Evolutionary conservation across 192 early-diverging fungal genomes (phyloP).

Genomic region (Haplosporangium gracile): DNA sequence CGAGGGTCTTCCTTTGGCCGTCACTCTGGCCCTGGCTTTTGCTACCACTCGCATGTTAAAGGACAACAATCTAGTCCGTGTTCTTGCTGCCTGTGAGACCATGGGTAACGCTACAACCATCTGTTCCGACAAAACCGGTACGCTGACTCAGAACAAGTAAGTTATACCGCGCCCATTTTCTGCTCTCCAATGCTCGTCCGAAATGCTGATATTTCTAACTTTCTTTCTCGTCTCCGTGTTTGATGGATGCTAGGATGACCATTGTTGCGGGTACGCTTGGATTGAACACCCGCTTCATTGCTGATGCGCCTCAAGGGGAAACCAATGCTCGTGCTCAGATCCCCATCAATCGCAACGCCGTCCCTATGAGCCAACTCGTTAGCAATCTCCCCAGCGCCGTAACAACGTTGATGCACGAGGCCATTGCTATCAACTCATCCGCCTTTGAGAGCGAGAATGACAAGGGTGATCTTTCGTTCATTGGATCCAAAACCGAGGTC

Average conservation of each 20-base stretch:
- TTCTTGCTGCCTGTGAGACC: slow-evolving; percentile 97
- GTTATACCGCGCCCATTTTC: background rate
- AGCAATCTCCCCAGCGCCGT: slow-evolving; percentile 59
- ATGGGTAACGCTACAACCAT: slow-evolving; percentile 99
- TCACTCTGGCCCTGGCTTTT: slow-evolving; percentile 95
- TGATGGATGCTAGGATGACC: slow-evolving; percentile 74
- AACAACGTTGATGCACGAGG: slow-evolving; percentile 70
- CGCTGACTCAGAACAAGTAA: slow-evolving; percentile 92
- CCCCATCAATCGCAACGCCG: slow-evolving; percentile 57
- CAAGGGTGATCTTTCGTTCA: slow-evolving; percentile 67
- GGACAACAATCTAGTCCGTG: slow-evolving; percentile 97
- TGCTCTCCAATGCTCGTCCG: background rate
- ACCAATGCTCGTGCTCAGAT: slow-evolving; percentile 39
- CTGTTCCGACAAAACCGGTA: slow-evolving; percentile 99
- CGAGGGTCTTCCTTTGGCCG: slow-evolving; percentile 97
- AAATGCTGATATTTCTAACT: background rate
- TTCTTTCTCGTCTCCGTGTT: background rate
- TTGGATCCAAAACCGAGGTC: slow-evolving; percentile 96
- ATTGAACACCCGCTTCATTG: slow-evolving; percentile 70
- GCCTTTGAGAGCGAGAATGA: slow-evolving; percentile 73
- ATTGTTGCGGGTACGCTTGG: slow-evolving; percentile 92
- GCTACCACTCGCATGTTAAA: slow-evolving; percentile 96
- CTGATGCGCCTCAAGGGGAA: slow-evolving; percentile 56
- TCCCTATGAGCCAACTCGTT: slow-evolving; percentile 61
- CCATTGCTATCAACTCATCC: slow-evolving; percentile 86